Conservation (phyloP, 768 basidiomycete species). For the Pholiota conissans region DNA sequence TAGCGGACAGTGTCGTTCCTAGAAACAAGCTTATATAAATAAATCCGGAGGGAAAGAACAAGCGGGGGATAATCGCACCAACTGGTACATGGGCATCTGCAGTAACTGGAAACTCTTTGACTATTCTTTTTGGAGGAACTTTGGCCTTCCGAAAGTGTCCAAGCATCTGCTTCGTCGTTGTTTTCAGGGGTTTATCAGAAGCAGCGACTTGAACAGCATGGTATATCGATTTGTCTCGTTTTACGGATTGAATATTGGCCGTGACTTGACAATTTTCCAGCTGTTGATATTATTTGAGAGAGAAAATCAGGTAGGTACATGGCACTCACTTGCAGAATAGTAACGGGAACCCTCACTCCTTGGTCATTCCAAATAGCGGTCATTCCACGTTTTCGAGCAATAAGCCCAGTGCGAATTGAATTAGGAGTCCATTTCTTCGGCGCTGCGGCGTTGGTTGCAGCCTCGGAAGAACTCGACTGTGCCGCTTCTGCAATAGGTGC, state of each 20-base stretch:
- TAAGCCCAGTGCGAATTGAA: constrained; percentile 87
- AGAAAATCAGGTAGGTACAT: no score
- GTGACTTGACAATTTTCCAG: constrained; percentile 90
- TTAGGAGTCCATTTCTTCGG: constrained; percentile 77
- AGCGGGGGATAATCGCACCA: constrained; percentile 51
- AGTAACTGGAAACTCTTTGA: constrained; percentile 88
- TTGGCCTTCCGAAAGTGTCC: constrained; percentile 88
- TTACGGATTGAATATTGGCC: constrained; percentile 66
- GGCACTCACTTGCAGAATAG: constrained; percentile 81
- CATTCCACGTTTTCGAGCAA: constrained; percentile 97
- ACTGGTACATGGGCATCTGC: constrained; percentile 87
- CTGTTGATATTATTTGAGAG: constrained; percentile 35
- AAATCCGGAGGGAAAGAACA: neutral
- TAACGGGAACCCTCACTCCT: constrained; percentile 86
- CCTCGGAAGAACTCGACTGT: constrained; percentile 25
- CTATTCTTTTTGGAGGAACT: constrained; percentile 78
- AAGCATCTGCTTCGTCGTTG: constrained; percentile 74
- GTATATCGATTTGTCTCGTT: constrained; percentile 69
- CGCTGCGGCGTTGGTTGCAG: constrained; percentile 13
- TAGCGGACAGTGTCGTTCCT: constrained; percentile 89
- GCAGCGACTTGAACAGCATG: constrained; percentile 95
- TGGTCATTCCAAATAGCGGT: constrained; percentile 89
- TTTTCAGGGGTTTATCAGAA: constrained; percentile 70
- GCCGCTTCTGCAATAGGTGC: constrained; percentile 26
- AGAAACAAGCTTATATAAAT: neutral